These are phyloP conservation scores for Populus simonii DNA, from an alignment of 345 rosid species.

Conservation along the genomic window DNA sequence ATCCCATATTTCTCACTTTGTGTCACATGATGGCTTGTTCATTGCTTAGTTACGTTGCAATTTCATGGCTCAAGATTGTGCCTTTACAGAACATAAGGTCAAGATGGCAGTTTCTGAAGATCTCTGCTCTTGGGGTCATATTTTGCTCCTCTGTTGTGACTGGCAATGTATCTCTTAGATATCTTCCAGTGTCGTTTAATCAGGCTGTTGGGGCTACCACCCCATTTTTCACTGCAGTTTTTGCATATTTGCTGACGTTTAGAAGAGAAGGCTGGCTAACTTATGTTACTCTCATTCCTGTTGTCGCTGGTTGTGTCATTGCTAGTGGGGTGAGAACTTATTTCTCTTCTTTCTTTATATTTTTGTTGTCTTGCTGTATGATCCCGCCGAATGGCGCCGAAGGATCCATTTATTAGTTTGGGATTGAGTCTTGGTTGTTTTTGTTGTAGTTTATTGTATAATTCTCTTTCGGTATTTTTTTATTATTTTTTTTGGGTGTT, in stretches of 20 bases:
- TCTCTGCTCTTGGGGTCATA: conserved; percentile 39
- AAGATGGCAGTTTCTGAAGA: conserved; percentile 34
- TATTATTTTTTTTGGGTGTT: neutral
- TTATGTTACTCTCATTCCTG: conserved; percentile 40
- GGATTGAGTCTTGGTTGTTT: neutral
- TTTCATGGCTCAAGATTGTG: conserved; percentile 33
- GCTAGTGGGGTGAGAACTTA: conserved; percentile 40
- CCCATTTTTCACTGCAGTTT: conserved; percentile 45
- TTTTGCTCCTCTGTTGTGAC: conserved; percentile 47
- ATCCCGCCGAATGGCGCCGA: neutral
- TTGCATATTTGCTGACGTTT: conserved; percentile 36
- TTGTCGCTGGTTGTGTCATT: conserved; percentile 43
- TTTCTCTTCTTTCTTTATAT: neutral
- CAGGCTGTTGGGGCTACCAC: conserved; percentile 54
- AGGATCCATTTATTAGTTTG: neutral
- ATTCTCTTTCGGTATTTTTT: neutral
- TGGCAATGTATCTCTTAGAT: conserved; percentile 43
- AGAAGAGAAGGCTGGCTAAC: conserved; percentile 40
- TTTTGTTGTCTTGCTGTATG: neutral
- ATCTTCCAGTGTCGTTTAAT: conserved; percentile 50
- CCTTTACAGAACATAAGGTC: conserved; percentile 34
- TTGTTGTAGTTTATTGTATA: neutral
- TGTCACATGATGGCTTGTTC: conserved; percentile 43
- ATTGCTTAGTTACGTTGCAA: conserved; percentile 25
- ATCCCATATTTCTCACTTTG: conserved; percentile 37